A percentile compares a stretch with the other conserved stretches of the same genome.
Evolutionary conservation across 495 filamentous ascomycete genomes (phyloP).

Genomic region (Lophium mytilinum): DNA sequence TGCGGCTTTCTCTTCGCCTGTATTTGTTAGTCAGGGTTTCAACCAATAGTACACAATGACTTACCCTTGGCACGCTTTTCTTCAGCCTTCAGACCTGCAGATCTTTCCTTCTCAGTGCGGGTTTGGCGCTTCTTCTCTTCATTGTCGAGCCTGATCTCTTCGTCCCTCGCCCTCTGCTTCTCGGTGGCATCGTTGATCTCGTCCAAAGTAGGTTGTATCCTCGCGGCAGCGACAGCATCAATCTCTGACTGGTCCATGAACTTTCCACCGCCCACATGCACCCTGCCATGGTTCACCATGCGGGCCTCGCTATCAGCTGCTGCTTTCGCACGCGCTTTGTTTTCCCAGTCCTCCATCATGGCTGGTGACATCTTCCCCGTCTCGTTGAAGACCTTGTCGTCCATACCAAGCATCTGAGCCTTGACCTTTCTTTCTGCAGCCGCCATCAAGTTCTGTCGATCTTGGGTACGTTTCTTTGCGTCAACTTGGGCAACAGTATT

Average conservation of each 20-base stretch:
- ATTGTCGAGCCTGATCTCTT: slow-evolving; percentile 48
- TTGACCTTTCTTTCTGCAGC: slow-evolving; percentile 79
- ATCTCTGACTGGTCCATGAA: slow-evolving; percentile 73
- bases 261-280: slow-evolving; percentile 75
- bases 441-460: slow-evolving; percentile 66
- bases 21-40: slow-evolving; percentile 20
- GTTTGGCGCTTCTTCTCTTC: slow-evolving; percentile 42
- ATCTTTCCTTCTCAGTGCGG: slow-evolving; percentile 45
- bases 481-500: slow-evolving; percentile 62
- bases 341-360: slow-evolving; percentile 68
- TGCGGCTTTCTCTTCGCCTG: slow-evolving; percentile 44
- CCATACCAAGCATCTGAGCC: slow-evolving; percentile 66
- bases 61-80: slow-evolving; percentile 46
- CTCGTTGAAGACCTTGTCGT: slow-evolving; percentile 65
- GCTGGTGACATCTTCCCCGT: slow-evolving; percentile 67
- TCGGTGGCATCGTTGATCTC: slow-evolving; percentile 76
- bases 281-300: slow-evolving; percentile 48
- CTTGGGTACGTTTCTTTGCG: slow-evolving; percentile 60
- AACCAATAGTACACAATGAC: slow-evolving; percentile 4
- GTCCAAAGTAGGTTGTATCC: slow-evolving; percentile 84
- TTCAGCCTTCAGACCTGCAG: slow-evolving; percentile 45
- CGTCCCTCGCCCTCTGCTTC: slow-evolving; percentile 51
- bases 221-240: slow-evolving; percentile 67
- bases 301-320: slow-evolving; percentile 55
- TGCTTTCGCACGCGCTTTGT: slow-evolving; percentile 59